Evolutionary conservation across 2,329 filamentous ascomycete species (phyloP), one percentile per base, ranked within the genome.

Genomic region (Scedosporium apiospermum): DNA sequence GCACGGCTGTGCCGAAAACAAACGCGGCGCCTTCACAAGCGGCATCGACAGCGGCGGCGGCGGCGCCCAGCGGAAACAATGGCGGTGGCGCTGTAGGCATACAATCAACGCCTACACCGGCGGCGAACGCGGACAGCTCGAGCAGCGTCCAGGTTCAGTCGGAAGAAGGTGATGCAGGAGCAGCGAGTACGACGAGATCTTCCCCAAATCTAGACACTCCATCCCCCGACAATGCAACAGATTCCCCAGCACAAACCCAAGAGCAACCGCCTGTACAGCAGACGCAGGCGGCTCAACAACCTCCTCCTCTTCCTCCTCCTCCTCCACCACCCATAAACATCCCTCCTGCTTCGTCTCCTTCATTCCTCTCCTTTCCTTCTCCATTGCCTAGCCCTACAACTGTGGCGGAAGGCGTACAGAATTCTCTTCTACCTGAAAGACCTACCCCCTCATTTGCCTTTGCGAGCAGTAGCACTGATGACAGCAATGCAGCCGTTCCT

Each of bases 1-100:
- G 82, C 74, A 84, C 82, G 68, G 81, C 78, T 64, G 74, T 83
- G 66, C 81, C 80, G 58, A 79, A 70, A 67, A 65, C 62, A 26
- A 41, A 61, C 27, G 61, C 46, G 27, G 63, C 26, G 64, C 64
- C 46, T 64, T 66, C 57, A 67, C 51, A 62, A 64, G 65, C 59
- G 62, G 61, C 61, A 63, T 63, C 49, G 67, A 63, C 63, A 66
- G 63, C 67, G 65, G 65, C 66, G 64, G 61, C 64, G 59, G 53
- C 64, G 64, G 65, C 30, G 1, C 6, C 66, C 55, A 38, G 27
- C 55, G 34, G 23, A 14, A 38, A 18, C 26, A 59, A 55, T 55
- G 51, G 51, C 51, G 23, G 51, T 14, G 57, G 57, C 41, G 57
- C 57, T 10, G 34, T 59, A 21, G 57, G 57, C 6, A 42, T 44